phyloP scores from a whole-genome alignment of 1,284 basidiomycete genomes.

The Coniophora puteana region DNA sequence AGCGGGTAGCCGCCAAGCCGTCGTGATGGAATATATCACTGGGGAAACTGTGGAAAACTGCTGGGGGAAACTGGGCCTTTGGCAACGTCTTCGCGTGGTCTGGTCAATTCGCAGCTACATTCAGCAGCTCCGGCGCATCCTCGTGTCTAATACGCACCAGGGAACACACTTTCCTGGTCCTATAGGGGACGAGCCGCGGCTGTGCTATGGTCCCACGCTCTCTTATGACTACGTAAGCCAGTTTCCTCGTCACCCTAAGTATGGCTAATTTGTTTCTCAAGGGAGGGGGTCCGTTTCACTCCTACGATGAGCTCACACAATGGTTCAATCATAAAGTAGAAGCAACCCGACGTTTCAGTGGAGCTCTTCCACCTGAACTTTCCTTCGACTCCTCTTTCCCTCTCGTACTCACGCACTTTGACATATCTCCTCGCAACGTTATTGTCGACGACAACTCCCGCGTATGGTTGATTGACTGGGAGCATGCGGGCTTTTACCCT shows the following conservation, averaged over 20 bases:
- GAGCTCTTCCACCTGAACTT: slow-evolving; percentile 1
- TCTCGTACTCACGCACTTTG: slow-evolving; percentile 20
- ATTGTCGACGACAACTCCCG: slow-evolving; percentile 14
- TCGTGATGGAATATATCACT: slow-evolving; percentile 9
- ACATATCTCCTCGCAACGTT: slow-evolving; percentile 18
- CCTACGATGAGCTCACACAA: slow-evolving; percentile 19
- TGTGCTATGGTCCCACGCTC: too few species aligned
- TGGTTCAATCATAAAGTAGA: slow-evolving; percentile 18
- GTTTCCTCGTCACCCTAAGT: too few species aligned
- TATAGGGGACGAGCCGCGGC: too few species aligned
- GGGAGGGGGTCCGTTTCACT: slow-evolving; percentile 22
- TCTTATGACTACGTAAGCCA: too few species aligned
- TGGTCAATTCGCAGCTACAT: slow-evolving; percentile 15
- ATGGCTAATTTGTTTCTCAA: slow-evolving; percentile 8
- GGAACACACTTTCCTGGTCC: too few species aligned
- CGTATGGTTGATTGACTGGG: slow-evolving; percentile 22
- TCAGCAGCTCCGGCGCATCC: slow-evolving; percentile 14
- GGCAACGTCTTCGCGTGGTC: slow-evolving; percentile 2
- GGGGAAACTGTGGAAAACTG: slow-evolving; percentile 1
- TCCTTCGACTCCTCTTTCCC: slow-evolving; percentile 16
- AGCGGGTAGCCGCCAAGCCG: too few species aligned
- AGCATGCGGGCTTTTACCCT: slow-evolving; percentile 17
- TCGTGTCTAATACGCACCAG: too few species aligned
- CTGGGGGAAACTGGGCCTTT: slow-evolving; percentile 2
- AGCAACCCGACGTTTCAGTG: too few species aligned